These are phyloP conservation scores for Endocladia muricata DNA, from an alignment of 31 red algal species.

Conservation along the genomic window DNA sequence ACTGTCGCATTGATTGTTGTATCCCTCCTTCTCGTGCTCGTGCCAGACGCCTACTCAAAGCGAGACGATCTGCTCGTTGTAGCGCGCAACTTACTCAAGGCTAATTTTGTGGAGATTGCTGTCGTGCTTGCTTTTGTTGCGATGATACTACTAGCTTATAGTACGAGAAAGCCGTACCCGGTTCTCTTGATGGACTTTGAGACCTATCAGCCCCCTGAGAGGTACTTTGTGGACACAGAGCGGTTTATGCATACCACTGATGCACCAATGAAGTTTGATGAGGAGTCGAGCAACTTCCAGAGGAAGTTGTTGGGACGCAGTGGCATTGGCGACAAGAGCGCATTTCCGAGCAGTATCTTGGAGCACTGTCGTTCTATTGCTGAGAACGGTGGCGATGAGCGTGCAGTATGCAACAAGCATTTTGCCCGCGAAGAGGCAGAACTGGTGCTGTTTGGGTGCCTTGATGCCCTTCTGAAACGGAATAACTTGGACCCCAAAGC, in stretches of 20 bases:
- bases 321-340: conserved; percentile 81
- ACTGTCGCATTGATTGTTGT: conserved; percentile 57
- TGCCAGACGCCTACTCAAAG: conserved; percentile 61
- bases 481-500: conserved; percentile 67
- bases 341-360: conserved; percentile 57
- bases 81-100: conserved; percentile 19
- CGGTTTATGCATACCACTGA: conserved; percentile 72
- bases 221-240: conserved; percentile 53
- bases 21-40: conserved; percentile 31
- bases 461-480: conserved; percentile 71
- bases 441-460: conserved; percentile 80
- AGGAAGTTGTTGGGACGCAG: conserved; percentile 70
- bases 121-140: conserved; percentile 33
- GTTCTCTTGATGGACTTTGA: conserved; percentile 83
- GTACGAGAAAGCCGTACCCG: conserved; percentile 45
- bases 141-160: conserved; percentile 54
- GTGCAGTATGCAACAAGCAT: conserved; percentile 82
- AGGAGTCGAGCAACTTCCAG: conserved; percentile 83
- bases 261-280: conserved; percentile 63
- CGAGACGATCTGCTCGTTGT: conserved; percentile 46
- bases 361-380: conserved; percentile 78
- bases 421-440: conserved; percentile 93
- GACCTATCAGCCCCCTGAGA: conserved; percentile 85
- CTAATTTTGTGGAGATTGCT: conserved; percentile 48
- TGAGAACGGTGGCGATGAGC: conserved; percentile 65